Base-by-base conservation (phyloP, 495 filamentous ascomycete genomes). In the Trichocladium antarcticum region DNA sequence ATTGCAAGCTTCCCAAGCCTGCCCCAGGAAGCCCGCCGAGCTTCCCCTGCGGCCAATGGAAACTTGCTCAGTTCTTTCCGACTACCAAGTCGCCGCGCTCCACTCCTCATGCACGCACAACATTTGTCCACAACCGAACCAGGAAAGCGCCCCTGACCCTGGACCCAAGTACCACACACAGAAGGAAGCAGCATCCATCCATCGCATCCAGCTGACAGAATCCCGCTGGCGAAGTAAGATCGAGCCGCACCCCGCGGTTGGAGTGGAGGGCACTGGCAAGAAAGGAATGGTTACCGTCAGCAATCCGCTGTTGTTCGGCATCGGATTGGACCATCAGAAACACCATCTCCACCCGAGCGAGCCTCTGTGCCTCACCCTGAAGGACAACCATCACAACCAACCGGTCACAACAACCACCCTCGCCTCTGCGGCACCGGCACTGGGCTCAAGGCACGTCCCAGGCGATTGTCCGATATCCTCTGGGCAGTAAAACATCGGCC, bases 21-120 rank as follows among this genome's bases (percentile, higher is more conserved):
- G 11, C 9, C 12, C 31, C 31, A 10, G 31, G 31, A 36, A 8
- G 32, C 37, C 35, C 48, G 35, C 36, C 6, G 19, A 6, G 49
- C 21, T n/a, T 7, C 34, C 15, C 16, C 11, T 38, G 10, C 44
- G 60, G 62, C 71, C 71, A 74, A 74, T 74, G 48, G 65, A 73
- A 74, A 74, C 70, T 69, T 74, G 71, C 71, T 74, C 71, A 69
- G 51, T 58, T 54, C 16, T 43, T 52, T 51, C 54, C 54, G 49
- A 47, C 51, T 50, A 24, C 36, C 41, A 27, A 40, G 40, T 61
- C 61, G 56, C 66, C 55, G 60, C 58, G 63, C 56, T 64, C 68
- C 66, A 66, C 68, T 61, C 38, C 47, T 29, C 51, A 45, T 48
- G 40, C 41, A 19, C 8, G 17, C 42, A 9, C 12, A n/a, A n/a